phyloP scores from a whole-genome alignment of 768 basidiomycete genomes.

The Imleria badia region DNA sequence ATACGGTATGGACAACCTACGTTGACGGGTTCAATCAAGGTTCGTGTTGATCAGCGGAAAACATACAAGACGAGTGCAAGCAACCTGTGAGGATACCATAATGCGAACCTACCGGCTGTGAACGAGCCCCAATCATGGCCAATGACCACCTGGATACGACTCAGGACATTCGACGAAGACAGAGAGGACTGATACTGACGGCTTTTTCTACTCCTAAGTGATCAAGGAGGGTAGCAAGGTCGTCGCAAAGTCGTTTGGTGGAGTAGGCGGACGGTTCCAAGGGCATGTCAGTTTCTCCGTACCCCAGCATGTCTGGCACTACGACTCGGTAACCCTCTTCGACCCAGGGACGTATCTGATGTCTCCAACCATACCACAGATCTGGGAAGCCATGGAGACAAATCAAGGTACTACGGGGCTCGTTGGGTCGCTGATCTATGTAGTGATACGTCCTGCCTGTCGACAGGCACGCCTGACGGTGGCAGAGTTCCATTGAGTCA shows the following conservation, averaged over 20 bases:
- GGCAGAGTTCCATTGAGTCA: no score
- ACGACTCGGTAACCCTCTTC: conserved; percentile 60
- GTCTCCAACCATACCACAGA: conserved; percentile 67
- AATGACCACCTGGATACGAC: conserved; percentile 50
- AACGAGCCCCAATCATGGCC: conserved; percentile 84
- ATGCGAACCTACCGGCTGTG: conserved; percentile 61
- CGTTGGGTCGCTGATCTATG: conserved; percentile 64
- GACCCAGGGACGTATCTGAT: conserved; percentile 73
- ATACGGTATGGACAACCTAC: conserved; percentile 67
- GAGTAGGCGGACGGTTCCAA: conserved; percentile 54
- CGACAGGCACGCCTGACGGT: conserved; percentile 45
- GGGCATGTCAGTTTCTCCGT: conserved; percentile 65
- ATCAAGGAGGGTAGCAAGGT: conserved; percentile 67
- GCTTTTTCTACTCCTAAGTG: conserved; percentile 49
- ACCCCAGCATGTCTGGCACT: conserved; percentile 53
- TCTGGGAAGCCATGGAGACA: conserved; percentile 85
- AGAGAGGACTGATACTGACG: conserved; percentile 38
- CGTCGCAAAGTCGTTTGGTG: conserved; percentile 56
- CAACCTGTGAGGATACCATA: conserved; percentile 69
- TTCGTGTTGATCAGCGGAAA: background rate
- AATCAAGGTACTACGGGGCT: conserved; percentile 50
- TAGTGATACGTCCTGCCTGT: conserved; percentile 70
- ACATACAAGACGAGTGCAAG: conserved; percentile 59
- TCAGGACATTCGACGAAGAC: background rate
- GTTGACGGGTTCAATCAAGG: background rate